Base-by-base conservation (phyloP, 495 filamentous ascomycete genomes). In the Rhizodiscina lignyota region DNA sequence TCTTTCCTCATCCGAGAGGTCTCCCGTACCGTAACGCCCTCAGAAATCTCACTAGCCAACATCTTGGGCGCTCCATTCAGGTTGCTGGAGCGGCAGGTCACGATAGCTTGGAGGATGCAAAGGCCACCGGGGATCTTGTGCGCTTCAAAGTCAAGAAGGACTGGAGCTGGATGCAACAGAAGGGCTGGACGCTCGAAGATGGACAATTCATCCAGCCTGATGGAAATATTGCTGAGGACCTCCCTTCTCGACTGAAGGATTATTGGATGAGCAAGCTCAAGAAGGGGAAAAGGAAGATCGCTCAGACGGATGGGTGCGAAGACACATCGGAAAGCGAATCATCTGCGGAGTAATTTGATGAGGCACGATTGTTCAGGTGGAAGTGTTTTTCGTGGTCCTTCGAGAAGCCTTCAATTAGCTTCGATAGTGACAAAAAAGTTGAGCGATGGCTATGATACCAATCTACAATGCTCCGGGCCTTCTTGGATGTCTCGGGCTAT, bases 61-160 rank as follows among this genome's bases (percentile, higher is more conserved):
- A 74, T 42, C 67, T 97, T 2, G 68, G 74, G 20, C 62, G 71
- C 18, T 64, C 74, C 18, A 93, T 96, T 39, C 89, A 97, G 56
- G 70, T 67, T 0, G 83, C 66, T 2, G 79, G 72, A 2, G 62
- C 61, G 16, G 56, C 47, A 2, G 48, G 55, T 10, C 89, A 97
- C 44, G 87, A 96, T 52, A 83, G 75, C 15, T 76, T 71, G 30
- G 84, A 96, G 50, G 89, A 99, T 52, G 82, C 91, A 0, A 60
- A 76, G 32, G 80, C 83, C 0, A 83, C 91, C 0, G 91, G 87
- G 0, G 83, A 94, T 36, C 51, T 96, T 39, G 83, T 91, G 0
- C 54, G 79, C 36, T 63, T 67, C 21, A 75, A 69, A 48, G 65
- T 86, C 5, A 57, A 46, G 18, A 61, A 77, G 37, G 67, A 66